phyloP scores from a whole-genome alignment of 2,329 filamentous ascomycete genomes.

The Stagonosporopsis chrysanthemi region DNA sequence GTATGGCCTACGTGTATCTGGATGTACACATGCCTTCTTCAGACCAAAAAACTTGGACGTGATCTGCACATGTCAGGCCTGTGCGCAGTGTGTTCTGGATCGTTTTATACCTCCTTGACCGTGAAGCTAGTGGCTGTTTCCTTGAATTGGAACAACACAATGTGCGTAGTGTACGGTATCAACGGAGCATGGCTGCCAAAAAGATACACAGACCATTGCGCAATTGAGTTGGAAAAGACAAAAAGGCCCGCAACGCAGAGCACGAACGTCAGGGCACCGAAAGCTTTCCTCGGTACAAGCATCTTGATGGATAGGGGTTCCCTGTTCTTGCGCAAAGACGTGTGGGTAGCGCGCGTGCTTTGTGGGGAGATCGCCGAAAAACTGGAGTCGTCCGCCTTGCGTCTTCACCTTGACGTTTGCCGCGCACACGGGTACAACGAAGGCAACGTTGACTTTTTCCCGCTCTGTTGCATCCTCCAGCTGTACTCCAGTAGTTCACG shows the following conservation, averaged over 20 bases:
- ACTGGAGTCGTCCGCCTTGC: conserved; percentile 9
- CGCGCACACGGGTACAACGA: conserved; percentile 6
- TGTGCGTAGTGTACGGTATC: conserved; percentile 37
- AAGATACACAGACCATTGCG: conserved; percentile 27
- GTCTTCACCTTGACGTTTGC: conserved; percentile 12
- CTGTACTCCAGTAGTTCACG: conserved; percentile 18
- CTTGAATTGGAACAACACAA: conserved; percentile 48
- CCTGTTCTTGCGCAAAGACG: conserved; percentile 11
- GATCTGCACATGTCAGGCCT: conserved; percentile 30
- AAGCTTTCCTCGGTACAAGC: conserved; percentile 35
- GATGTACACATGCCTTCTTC: conserved; percentile 42
- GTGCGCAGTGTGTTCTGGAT: conserved; percentile 3
- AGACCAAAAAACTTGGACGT: conserved; percentile 41
- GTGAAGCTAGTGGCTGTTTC: conserved; percentile 31
- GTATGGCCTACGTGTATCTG: conserved; percentile 35
- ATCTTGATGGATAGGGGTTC: conserved; percentile 23
- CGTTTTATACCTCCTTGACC: conserved; percentile 38
- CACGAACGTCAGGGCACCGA: conserved; percentile 24
- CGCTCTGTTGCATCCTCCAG: conserved; percentile 1
- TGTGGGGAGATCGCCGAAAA: conserved; percentile 16
- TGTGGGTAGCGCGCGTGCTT: conserved; percentile 8
- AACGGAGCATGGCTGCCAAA: conserved; percentile 26
- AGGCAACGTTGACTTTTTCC: conserved; percentile 10
- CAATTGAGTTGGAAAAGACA: conserved; percentile 30
- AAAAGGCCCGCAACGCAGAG: conserved; percentile 22